Percentiles rank a stretch among this genome's conserved stretches.
Conservation (phyloP, 192 early-diverging fungal species). For the Coemansia sp. region DNA sequence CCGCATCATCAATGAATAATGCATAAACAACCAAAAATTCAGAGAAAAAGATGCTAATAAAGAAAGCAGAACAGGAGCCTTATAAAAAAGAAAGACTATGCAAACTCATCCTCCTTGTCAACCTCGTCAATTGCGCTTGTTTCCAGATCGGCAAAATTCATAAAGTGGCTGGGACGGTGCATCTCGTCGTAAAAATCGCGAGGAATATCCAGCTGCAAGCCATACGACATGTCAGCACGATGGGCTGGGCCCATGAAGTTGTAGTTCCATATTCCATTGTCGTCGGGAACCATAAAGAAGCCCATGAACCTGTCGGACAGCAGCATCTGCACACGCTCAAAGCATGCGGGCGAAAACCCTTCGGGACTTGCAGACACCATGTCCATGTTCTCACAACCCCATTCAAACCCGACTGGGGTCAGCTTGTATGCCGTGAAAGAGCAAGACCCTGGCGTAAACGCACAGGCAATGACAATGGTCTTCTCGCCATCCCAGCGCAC, state of each 20-base stretch:
- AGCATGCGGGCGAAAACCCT: constrained; percentile 84
- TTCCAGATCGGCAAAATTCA: constrained; percentile 82
- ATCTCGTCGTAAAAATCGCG: constrained; percentile 97
- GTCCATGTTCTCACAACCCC: constrained; percentile 94
- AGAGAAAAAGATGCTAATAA: background rate
- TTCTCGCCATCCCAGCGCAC: constrained; percentile 92
- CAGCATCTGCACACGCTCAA: constrained; percentile 97
- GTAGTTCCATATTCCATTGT: constrained; percentile 96
- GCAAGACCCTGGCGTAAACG: constrained; percentile 98
- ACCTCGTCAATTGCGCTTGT: constrained; percentile 34
- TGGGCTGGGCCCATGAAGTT: constrained; percentile 98
- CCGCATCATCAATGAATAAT: background rate
- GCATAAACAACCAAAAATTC: background rate
- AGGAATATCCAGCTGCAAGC: constrained; percentile 84
- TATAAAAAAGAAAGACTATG: constrained; percentile 13
- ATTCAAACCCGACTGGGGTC: constrained; percentile 95
- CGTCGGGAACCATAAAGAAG: constrained; percentile 96
- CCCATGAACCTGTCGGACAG: constrained; percentile 95
- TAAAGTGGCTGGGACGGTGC: constrained; percentile 94
- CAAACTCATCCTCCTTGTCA: constrained; percentile 56
- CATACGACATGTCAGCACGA: constrained; percentile 90
- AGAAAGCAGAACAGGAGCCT: background rate
- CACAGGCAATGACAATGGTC: constrained; percentile 86
- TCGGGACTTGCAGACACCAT: constrained; percentile 72
- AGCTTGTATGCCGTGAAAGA: constrained; percentile 94